Base-by-base conservation (phyloP, 139 green algal genomes). In the Penium margaritaceum region DNA sequence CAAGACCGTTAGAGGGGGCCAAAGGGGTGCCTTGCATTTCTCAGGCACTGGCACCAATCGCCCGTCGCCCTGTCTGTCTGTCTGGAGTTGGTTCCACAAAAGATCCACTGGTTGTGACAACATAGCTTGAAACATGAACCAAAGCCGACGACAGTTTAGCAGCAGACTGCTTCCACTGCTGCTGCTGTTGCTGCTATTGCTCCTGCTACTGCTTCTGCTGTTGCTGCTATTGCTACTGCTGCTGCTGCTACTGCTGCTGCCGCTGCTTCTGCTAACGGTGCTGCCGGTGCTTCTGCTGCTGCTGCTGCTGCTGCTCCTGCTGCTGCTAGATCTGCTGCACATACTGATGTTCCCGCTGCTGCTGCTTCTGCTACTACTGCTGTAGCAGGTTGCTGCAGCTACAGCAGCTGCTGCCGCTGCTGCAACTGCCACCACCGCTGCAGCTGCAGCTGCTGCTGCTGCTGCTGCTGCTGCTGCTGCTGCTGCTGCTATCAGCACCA, bases 401-500 rank as follows among this genome's bases (percentile, higher is more conserved):
- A 69, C 5, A 67, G 73, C 39, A 80, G 67, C n/a, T 80, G 70
- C 21, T 70, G 64, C n/a, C 73, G 19, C 9, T n/a, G 73, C 73
- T 1, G 78, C n/a, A n/a, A n/a, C n/a, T n/a, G n/a, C n/a, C n/a
- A n/a, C n/a, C n/a, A n/a, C n/a, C n/a, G n/a, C n/a, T n/a, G n/a
- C n/a, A n/a, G n/a, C n/a, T n/a, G n/a, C 41, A 15, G 9, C 19
- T 30, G 73, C 66, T 67, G 78, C 66, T 19, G 7, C 65, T 30
- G 70, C 66, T 21, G 41, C 44, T 47, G 32, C 24, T 41, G 36
- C 53, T 61, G 55, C 38, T 44, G 35, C 58, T 51, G 29, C 19
- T n/a, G 14, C 7, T n/a, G 21, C 36, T 63, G 30, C 9, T 33
- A 77, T 14, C 14, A 14, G 9, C 14, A 54, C 43, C 43, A 27